Evolutionary conservation across 2,329 filamentous ascomycete genomes (phyloP).

Genomic region (Metarhizium rileyi): DNA sequence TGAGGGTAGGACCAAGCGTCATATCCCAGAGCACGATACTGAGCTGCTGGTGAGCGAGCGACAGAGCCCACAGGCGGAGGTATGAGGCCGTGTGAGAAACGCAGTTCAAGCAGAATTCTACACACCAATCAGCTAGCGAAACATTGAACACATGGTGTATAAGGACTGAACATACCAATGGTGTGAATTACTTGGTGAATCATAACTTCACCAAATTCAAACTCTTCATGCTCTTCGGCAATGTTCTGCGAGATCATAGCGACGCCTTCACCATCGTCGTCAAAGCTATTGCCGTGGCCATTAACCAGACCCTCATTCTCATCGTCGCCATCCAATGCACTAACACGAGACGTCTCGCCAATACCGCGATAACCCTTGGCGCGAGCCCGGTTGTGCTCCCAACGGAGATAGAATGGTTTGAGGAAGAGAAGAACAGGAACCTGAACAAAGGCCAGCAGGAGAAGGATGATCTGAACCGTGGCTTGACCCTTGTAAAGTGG

Average conservation of each 20-base stretch:
- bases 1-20: constrained; percentile 75
- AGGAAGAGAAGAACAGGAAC: constrained; percentile 87
- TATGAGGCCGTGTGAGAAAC: constrained; percentile 98
- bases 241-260: constrained; percentile 87
- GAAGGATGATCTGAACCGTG: constrained; percentile 62
- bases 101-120: constrained; percentile 97
- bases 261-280: constrained; percentile 67
- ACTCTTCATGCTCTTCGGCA: constrained; percentile 82
- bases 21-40: constrained; percentile 94
- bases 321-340: constrained; percentile 82
- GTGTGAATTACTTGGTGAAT: constrained; percentile 99
- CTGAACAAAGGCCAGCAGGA: constrained; percentile 75
- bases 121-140: constrained; percentile 18
- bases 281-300: constrained; percentile 48
- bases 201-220: constrained; percentile 95
- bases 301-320: constrained; percentile 47
- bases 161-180: constrained; percentile 57
- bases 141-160: neutral
- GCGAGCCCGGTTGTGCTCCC: constrained; percentile 83
- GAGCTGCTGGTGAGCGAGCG: constrained; percentile 94
- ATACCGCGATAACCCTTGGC: constrained; percentile 87
- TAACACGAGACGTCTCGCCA: constrained; percentile 78
- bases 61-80: constrained; percentile 94
- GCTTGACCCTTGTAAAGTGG: constrained; percentile 71
- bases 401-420: constrained; percentile 91